A percentile compares a stretch with the other conserved stretches of the same genome.
These are phyloP conservation scores for Lichtheimia ramosa DNA, from an alignment of 371 early-diverging fungal species.

Conservation along the genomic window DNA sequence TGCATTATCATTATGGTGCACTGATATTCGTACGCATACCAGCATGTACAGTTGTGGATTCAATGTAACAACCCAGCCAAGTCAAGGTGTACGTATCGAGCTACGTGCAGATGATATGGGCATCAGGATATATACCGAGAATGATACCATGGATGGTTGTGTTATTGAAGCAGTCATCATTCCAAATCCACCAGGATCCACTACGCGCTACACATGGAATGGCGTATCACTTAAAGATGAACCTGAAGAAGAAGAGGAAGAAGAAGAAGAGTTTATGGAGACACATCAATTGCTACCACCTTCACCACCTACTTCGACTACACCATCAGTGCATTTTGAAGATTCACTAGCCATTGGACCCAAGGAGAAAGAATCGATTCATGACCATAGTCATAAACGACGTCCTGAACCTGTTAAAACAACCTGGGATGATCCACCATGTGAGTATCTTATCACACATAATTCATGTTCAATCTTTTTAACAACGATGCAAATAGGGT, in stretches of 20 bases:
- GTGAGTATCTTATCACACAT: neutral
- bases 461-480: neutral
- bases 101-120: constrained; percentile 34
- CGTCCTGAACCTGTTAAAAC: constrained; percentile 3
- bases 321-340: too few species aligned
- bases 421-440: neutral
- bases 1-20: constrained; percentile 26
- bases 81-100: constrained; percentile 26
- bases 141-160: constrained; percentile 29
- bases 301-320: neutral
- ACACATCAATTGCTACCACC: neutral
- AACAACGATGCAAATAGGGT: neutral
- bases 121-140: constrained; percentile 39
- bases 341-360: too few species aligned
- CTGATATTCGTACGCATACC: constrained; percentile 39
- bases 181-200: constrained; percentile 21
- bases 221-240: constrained; percentile 9
- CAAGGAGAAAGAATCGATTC: too few species aligned
- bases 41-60: constrained; percentile 42
- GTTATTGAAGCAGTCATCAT: constrained; percentile 22
- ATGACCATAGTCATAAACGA: neutral
- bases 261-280: neutral
- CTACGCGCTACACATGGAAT: constrained; percentile 11
- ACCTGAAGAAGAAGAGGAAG: neutral
- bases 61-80: constrained; percentile 18